Conservation (phyloP, 352 stramenopile genomes). For the Phytophthora rubi region DNA sequence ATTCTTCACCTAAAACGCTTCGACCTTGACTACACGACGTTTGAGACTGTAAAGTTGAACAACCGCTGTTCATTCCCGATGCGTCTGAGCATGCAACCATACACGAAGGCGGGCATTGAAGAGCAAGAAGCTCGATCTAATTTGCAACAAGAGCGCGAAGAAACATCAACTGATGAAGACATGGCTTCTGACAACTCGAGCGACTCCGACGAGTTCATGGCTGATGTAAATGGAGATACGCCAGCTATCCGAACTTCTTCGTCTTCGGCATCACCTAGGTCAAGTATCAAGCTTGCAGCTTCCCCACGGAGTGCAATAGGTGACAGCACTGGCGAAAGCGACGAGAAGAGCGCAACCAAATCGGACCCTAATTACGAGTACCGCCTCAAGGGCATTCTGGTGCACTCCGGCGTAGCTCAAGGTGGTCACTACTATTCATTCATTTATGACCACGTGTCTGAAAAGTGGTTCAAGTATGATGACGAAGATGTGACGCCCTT, state of each 20-base stretch:
- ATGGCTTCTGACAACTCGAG: conserved; percentile 59
- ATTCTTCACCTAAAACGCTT: conserved; percentile 99
- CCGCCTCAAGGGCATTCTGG: conserved; percentile 96
- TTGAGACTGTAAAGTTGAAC: conserved; percentile 99
- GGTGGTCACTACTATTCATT: conserved; percentile 99
- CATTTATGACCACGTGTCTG: conserved; percentile 87
- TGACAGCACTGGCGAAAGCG: conserved; percentile 25
- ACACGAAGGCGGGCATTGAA: conserved; percentile 97
- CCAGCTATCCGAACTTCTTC: conserved; percentile 22
- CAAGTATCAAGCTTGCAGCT: conserved; percentile 31
- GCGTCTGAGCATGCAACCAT: conserved; percentile 98
- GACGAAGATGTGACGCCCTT: conserved; percentile 99
- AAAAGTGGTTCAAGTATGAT: conserved; percentile 99
- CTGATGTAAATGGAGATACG: conserved; percentile 47
- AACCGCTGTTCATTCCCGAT: conserved; percentile 98
- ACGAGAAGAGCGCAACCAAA: conserved; percentile 32
- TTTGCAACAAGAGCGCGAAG: conserved; percentile 48
- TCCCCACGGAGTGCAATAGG: conserved; percentile 21
- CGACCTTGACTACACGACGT: conserved; percentile 99
- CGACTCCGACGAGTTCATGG: conserved; percentile 69
- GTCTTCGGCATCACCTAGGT: conserved; percentile 33
- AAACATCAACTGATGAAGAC: conserved; percentile 55
- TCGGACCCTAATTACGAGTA: conserved; percentile 96
- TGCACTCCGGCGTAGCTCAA: conserved; percentile 98
- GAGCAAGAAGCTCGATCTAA: conserved; percentile 76